Base-by-base conservation (phyloP, 768 basidiomycete genomes). In the Mycena maculata region DNA sequence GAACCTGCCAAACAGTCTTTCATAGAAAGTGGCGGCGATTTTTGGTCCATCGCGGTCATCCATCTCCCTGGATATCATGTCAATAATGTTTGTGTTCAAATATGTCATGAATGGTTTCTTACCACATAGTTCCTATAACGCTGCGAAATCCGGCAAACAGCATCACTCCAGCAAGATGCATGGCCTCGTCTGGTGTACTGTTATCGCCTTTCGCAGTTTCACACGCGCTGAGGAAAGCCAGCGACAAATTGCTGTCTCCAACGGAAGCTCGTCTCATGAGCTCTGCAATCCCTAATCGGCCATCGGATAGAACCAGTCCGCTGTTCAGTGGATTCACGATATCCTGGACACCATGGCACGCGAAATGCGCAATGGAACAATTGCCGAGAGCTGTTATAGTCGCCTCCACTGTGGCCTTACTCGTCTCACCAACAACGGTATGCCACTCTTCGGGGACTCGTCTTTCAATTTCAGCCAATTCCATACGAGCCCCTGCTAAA, bases 161-260 rank as follows among this genome's bases (percentile, higher is more conserved):
- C 58, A 60, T 38, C 23, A 25, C 36, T 38, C 33, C 58, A 38
- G 58, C 33, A 18, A 60, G 30, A 25, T 59, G 57, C 57, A 49
- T 49, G 15, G 48, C 27, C 28, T 49, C 48, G 48, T 49, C 48
- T 7, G 48, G 48, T 12, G 16, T 20, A 20, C 15, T 31, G 16
- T 30, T 31, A 49, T 49, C 48, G 9, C 48, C 48, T 49, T 49
- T 49, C 16, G 57, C 57, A 22, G 57, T 59, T 33, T 59, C 57
- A n/a, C 57, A 59, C 5, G 58, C 58, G 36, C 58, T 49, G 58
- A 60, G 58, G 36, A 60, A 60, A 18, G 58, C 58, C 33, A 60
- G 47, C 58, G 58, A 60, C 25, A 49, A 16, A 41, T 57, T 41
- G 12, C 39, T 44, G 55, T 57, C 39, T 57, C 41, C 41, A 20